These are phyloP conservation scores for Chrysopogon serrulatus DNA, from an alignment of 176 grass and related monocot species.

Conservation along the genomic window DNA sequence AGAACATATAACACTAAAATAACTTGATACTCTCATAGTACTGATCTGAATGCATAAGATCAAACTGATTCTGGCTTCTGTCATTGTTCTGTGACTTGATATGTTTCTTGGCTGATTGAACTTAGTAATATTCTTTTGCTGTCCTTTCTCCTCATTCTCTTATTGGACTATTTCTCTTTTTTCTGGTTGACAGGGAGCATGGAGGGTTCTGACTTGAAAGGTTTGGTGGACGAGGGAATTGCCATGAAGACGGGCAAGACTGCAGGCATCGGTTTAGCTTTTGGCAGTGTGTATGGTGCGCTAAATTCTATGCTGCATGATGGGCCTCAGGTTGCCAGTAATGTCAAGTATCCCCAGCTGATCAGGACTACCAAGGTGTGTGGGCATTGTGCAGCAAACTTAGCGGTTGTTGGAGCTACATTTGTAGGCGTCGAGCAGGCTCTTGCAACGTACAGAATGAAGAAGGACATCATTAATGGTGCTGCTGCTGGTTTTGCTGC, in stretches of 20 bases:
- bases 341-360: slow-evolving; percentile 36
- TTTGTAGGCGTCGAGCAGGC: slow-evolving; percentile 41
- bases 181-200: slow-evolving; percentile 28
- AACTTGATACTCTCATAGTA: background rate
- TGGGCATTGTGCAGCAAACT: slow-evolving; percentile 30
- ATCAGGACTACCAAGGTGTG: slow-evolving; percentile 35
- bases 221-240: background rate
- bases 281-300: slow-evolving; percentile 36
- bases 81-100: background rate
- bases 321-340: slow-evolving; percentile 28
- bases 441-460: slow-evolving; percentile 46
- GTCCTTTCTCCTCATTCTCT: slow-evolving; percentile 1
- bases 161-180: slow-evolving; percentile 22
- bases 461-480: slow-evolving; percentile 58
- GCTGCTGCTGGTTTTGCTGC: slow-evolving; percentile 52
- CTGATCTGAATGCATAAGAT: background rate
- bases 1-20: background rate
- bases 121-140: background rate
- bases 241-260: slow-evolving; percentile 7
- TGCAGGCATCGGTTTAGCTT: slow-evolving; percentile 38
- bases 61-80: background rate
- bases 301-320: slow-evolving; percentile 28
- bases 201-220: slow-evolving; percentile 24
- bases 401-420: slow-evolving; percentile 40
- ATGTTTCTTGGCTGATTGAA: background rate